Evolutionary conservation across 208 protist genomes (phyloP).

Genomic region (Endotrypanum monterogeii): DNA sequence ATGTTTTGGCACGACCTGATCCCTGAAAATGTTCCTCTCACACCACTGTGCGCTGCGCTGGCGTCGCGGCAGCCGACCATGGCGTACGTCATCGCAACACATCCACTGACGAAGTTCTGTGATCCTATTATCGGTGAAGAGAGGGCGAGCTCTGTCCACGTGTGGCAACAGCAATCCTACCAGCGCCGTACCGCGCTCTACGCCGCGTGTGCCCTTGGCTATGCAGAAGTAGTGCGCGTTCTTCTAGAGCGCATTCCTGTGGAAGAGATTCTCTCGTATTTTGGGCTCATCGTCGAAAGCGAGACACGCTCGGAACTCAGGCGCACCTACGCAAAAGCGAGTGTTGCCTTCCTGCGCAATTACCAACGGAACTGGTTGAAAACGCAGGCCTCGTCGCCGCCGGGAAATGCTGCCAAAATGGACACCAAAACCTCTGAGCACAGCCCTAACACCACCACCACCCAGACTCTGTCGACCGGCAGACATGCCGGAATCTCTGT

Average conservation of each 20-base stretch:
- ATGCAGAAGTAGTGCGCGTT: conserved; percentile 65
- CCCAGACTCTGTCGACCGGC: background rate
- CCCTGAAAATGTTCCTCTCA: conserved; percentile 52
- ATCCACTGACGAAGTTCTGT: conserved; percentile 63
- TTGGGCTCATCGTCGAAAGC: conserved; percentile 44
- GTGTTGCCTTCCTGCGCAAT: conserved; percentile 19
- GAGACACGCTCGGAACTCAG: conserved; percentile 33
- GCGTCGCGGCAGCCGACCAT: conserved; percentile 51
- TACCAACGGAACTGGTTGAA: conserved; percentile 13
- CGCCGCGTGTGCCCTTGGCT: conserved; percentile 66
- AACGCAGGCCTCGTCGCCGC: background rate
- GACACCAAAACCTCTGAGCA: background rate
- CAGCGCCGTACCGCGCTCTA: conserved; percentile 63
- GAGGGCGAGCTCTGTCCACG: conserved; percentile 1
- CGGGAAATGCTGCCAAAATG: too few relatives aligned
- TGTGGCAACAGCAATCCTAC: conserved; percentile 28
- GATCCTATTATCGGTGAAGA: conserved; percentile 7
- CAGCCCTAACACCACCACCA: background rate
- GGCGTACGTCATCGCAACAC: conserved; percentile 63
- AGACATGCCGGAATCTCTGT: background rate
- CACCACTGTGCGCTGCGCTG: conserved; percentile 64
- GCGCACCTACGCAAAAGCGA: conserved; percentile 22
- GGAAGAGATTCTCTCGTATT: conserved; percentile 63
- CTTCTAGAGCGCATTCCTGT: conserved; percentile 70
- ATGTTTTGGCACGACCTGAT: conserved; percentile 45